A percentile compares a stretch with the other conserved stretches of the same genome.
Conservation (phyloP, 169 alveolate genomes). For the Theileria sp. region DNA sequence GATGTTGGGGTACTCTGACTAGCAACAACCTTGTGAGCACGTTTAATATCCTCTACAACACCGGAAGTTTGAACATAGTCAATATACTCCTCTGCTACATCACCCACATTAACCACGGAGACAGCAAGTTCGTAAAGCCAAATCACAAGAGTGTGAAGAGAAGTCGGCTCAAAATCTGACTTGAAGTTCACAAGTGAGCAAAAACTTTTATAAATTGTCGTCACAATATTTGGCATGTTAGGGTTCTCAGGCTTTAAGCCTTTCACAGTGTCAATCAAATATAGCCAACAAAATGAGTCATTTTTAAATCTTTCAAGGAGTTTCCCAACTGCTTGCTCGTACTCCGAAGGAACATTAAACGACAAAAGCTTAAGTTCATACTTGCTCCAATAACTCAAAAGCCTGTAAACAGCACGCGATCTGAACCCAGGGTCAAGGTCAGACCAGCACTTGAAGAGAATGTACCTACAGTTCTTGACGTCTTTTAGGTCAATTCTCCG, state of each 20-base stretch:
- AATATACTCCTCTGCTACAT: slow-evolving; percentile 49
- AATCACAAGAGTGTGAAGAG: slow-evolving; percentile 42
- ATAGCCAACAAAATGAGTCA: slow-evolving; percentile 56
- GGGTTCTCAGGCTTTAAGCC: slow-evolving; percentile 27
- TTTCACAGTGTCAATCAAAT: slow-evolving; percentile 53
- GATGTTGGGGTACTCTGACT: slow-evolving; percentile 22
- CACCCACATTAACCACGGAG: slow-evolving; percentile 22
- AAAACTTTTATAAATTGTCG: slow-evolving; percentile 20
- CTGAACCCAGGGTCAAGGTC: slow-evolving; percentile 28
- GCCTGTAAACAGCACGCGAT: slow-evolving; percentile 47
- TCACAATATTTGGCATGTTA: slow-evolving; percentile 2
- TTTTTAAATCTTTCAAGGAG: slow-evolving; percentile 30
- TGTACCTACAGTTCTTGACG: slow-evolving; percentile 35
- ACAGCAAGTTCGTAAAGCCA: slow-evolving; percentile 59
- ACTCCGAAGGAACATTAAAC: slow-evolving; percentile 18
- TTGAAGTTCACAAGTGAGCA: slow-evolving; percentile 17
- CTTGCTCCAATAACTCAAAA: slow-evolving; percentile 58
- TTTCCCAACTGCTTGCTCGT: slow-evolving; percentile 45
- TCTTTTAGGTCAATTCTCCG: slow-evolving; percentile 47
- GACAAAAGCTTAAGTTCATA: slow-evolving; percentile 54
- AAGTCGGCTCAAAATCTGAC: slow-evolving; percentile 19
- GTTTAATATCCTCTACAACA: slow-evolving; percentile 56
- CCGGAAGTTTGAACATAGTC: slow-evolving; percentile 64
- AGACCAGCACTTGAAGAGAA: slow-evolving; percentile 40
- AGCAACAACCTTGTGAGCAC: slow-evolving; percentile 60